Conservation (phyloP, 306 rosid species). For the Hippophae gyantsensis region DNA sequence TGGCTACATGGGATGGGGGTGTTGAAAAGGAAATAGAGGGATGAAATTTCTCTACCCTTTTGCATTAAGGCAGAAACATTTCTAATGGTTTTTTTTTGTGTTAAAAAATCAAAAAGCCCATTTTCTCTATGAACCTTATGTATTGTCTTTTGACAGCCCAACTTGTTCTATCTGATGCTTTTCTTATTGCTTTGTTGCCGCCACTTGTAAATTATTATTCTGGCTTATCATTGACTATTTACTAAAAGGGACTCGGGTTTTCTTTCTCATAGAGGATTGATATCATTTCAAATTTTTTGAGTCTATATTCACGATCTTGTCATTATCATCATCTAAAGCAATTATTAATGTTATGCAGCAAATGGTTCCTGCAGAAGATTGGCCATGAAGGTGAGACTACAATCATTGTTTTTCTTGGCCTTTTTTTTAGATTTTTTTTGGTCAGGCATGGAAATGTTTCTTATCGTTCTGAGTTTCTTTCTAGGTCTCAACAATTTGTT, state of each 20-base stretch:
- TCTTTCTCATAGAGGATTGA: conserved; percentile 3
- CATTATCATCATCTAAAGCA: conserved; percentile 17
- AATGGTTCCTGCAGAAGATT: conserved; percentile 97
- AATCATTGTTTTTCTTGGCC: conserved; percentile 1
- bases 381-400: conserved; percentile 69
- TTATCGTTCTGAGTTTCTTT: conserved; percentile 18
- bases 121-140: too few relatives aligned
- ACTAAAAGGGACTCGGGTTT: not conserved
- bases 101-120: too few relatives aligned
- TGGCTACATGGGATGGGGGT: too few relatives aligned
- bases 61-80: too few relatives aligned
- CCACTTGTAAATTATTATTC: conserved; percentile 2
- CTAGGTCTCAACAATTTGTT: conserved; percentile 87
- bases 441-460: not conserved
- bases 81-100: too few relatives aligned
- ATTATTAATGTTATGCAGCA: conserved; percentile 50
- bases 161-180: not conserved
- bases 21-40: too few relatives aligned
- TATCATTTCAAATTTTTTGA: conserved; percentile 1
- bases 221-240: conserved; percentile 1
- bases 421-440: conserved; percentile 8
- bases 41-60: too few relatives aligned
- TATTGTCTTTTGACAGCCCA: too few relatives aligned
- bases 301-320: not conserved
- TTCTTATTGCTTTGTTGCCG: not conserved